phyloP scores from a whole-genome alignment of 2,329 filamentous ascomycete genomes.

The Xylariaceae sp. region DNA sequence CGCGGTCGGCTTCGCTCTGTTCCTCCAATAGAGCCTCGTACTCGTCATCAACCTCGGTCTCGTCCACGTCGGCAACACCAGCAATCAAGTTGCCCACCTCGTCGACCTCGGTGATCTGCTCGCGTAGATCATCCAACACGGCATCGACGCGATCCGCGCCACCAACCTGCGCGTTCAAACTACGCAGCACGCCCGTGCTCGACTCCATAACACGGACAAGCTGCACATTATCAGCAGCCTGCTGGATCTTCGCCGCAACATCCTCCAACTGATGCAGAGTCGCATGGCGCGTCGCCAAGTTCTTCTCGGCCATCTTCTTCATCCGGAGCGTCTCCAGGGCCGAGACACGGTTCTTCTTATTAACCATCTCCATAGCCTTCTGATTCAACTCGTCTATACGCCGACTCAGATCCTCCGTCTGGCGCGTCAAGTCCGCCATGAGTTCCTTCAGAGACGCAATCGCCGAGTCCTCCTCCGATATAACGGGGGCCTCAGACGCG shows the following conservation, averaged over 20 bases:
- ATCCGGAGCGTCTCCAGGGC: constrained; percentile 75
- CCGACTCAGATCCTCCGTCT: constrained; percentile 61
- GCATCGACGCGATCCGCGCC: constrained; percentile 69
- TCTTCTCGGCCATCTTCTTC: constrained; percentile 75
- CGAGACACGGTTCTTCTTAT: constrained; percentile 64
- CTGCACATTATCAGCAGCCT: constrained; percentile 78
- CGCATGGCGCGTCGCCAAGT: constrained; percentile 64
- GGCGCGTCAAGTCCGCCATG: constrained; percentile 65
- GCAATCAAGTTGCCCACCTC: constrained; percentile 75
- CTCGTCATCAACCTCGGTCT: constrained; percentile 82
- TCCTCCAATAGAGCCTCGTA: constrained; percentile 67
- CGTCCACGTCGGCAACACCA: constrained; percentile 55
- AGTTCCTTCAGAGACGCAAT: constrained; percentile 81
- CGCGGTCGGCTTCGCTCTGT: constrained; percentile 40
- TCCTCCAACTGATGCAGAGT: constrained; percentile 78
- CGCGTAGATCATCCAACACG: constrained; percentile 67
- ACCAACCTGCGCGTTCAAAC: constrained; percentile 71
- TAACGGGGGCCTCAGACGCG: constrained; percentile 37
- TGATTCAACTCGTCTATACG: constrained; percentile 61
- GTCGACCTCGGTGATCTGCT: constrained; percentile 76
- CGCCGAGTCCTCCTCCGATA: constrained; percentile 73
- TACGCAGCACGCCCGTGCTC: constrained; percentile 65
- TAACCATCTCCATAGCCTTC: constrained; percentile 65
- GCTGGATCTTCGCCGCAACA: constrained; percentile 75
- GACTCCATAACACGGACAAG: constrained; percentile 78